Conservation (phyloP, 1,139 yeast genomes). For the Candida tunisiensis region DNA sequence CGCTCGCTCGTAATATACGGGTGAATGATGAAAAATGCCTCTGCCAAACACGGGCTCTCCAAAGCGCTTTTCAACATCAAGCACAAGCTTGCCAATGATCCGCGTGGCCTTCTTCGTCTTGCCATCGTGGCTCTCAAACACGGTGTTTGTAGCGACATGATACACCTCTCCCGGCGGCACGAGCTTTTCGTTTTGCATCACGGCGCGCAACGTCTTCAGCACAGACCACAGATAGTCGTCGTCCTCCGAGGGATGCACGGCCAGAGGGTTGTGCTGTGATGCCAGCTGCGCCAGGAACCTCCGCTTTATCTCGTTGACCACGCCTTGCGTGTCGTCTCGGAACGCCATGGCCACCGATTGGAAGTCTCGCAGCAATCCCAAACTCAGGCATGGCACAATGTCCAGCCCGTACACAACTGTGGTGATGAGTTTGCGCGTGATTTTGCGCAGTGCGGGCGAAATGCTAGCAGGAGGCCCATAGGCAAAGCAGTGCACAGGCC, state of each 20-base stretch:
- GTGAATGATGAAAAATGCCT: slow-evolving; percentile 19
- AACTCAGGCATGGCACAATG: slow-evolving; percentile 19
- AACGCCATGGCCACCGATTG: slow-evolving; percentile 13
- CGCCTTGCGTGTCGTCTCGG: neutral
- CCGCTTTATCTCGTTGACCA: too few relatives aligned
- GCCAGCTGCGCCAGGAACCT: slow-evolving; percentile 14
- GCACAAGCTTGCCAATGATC: slow-evolving; percentile 13
- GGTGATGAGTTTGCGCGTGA: slow-evolving; percentile 13
- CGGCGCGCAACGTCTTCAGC: slow-evolving; percentile 12
- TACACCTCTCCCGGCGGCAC: slow-evolving; percentile 20
- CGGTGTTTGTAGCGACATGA: slow-evolving; percentile 14
- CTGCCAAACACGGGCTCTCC: slow-evolving; percentile 19
- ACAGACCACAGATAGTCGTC: slow-evolving; percentile 16
- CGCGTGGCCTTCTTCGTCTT: slow-evolving; percentile 15
- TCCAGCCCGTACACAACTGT: slow-evolving; percentile 20
- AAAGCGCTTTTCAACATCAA: slow-evolving; percentile 18
- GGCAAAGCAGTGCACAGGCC: slow-evolving; percentile 16
- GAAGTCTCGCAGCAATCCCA: slow-evolving; percentile 18
- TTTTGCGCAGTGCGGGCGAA: slow-evolving; percentile 11
- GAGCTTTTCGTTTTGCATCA: slow-evolving; percentile 17
- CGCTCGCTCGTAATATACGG: slow-evolving; percentile 18
- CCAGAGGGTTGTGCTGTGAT: slow-evolving; percentile 10
- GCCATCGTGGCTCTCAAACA: slow-evolving; percentile 15
- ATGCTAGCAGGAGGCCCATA: slow-evolving; percentile 21
- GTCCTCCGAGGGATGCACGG: slow-evolving; percentile 10